Percentiles rank a stretch among this genome's conserved stretches.
These are phyloP conservation scores for Strobilomyces dryophilus DNA, from an alignment of 768 basidiomycete species.

Conservation along the genomic window DNA sequence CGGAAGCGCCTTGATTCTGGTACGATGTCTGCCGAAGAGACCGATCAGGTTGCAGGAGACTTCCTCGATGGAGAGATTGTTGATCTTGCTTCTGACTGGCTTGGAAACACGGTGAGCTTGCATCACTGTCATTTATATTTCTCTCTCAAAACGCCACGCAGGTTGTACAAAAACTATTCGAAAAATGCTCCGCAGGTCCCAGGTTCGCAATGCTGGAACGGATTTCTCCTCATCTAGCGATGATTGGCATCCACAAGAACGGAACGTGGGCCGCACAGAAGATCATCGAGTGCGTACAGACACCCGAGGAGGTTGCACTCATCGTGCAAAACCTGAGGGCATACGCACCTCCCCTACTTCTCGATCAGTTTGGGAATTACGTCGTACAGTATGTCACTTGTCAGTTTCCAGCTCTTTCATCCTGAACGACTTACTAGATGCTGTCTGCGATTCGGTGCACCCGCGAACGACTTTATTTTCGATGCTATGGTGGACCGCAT, in stretches of 20 bases:
- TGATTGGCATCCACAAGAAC: conserved; percentile 99
- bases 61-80: conserved; percentile 94
- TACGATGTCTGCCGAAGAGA: conserved; percentile 76
- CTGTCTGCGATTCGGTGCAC: conserved; percentile 86
- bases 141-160: conserved; percentile 26
- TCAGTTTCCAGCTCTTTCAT: background rate
- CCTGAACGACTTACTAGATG: conserved; percentile 46
- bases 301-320: conserved; percentile 78
- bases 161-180: conserved; percentile 97
- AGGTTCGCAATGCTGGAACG: conserved; percentile 91
- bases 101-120: conserved; percentile 75
- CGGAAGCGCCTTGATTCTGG: conserved; percentile 93
- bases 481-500: conserved; percentile 97
- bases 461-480: conserved; percentile 93
- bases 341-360: conserved; percentile 88
- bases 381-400: conserved; percentile 73
- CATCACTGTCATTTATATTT: background rate
- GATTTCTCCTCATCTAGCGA: conserved; percentile 88
- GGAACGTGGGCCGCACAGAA: conserved; percentile 99
- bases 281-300: conserved; percentile 92
- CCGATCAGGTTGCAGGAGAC: conserved; percentile 86
- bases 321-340: conserved; percentile 86
- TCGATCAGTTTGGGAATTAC: conserved; percentile 93
- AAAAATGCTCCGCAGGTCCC: conserved; percentile 73
- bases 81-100: conserved; percentile 94